These are phyloP conservation scores for Hyaloscypha variabilis DNA, from an alignment of 495 filamentous ascomycete genomes.

Conservation along the genomic window DNA sequence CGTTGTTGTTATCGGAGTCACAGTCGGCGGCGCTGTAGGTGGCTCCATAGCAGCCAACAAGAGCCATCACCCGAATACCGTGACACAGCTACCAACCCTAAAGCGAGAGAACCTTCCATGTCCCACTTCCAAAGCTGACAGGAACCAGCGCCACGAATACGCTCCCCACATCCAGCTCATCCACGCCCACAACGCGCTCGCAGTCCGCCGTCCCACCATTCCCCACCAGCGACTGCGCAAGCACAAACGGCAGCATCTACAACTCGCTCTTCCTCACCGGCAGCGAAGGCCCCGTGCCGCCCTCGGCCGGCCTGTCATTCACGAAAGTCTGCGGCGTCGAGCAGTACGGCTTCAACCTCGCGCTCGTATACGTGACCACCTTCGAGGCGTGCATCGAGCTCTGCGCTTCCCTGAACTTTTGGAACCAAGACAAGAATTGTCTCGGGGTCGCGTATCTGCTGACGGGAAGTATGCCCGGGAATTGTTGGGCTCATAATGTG, in stretches of 20 bases:
- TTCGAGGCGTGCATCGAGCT: background rate
- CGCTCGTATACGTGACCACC: background rate
- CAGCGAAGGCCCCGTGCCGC: background rate
- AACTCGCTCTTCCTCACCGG: background rate
- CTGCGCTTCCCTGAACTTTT: background rate
- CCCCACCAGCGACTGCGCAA: background rate
- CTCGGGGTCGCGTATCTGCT: background rate
- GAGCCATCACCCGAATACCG: background rate
- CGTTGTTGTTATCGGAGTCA: constrained; percentile 3
- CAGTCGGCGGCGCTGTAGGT: constrained; percentile 6
- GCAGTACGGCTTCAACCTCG: background rate
- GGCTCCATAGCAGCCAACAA: background rate
- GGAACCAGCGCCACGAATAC: background rate
- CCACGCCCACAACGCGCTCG: background rate
- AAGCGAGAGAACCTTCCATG: background rate
- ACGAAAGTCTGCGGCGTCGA: background rate
- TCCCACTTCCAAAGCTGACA: background rate
- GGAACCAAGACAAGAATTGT: background rate
- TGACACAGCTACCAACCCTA: background rate
- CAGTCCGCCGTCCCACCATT: background rate
- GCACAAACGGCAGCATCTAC: background rate
- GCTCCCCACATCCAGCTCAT: background rate
- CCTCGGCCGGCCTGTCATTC: background rate
- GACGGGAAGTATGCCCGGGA: background rate
- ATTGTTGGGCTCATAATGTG: background rate